These are phyloP conservation scores for Taxillus chinensis DNA, from an alignment of 164 flowering plant genomes.

Conservation along the genomic window DNA sequence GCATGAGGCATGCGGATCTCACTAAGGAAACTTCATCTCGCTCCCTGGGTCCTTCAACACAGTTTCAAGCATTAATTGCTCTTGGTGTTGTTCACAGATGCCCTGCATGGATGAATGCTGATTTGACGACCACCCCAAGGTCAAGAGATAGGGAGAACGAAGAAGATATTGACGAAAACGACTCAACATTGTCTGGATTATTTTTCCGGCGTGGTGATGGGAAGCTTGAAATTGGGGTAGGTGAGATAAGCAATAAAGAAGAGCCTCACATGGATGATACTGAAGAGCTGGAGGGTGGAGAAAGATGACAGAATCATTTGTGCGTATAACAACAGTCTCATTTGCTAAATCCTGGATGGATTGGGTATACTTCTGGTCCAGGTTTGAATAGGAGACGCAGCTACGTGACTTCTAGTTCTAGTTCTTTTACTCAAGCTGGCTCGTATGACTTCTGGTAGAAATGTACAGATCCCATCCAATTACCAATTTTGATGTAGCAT, in stretches of 20 bases:
- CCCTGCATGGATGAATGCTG: slow-evolving; percentile 67
- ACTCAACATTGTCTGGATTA: slow-evolving; percentile 31
- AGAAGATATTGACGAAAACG: slow-evolving; percentile 71
- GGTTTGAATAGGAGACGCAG: too few relatives aligned
- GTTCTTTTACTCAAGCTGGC: too few relatives aligned
- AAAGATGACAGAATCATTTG: slow-evolving; percentile 22
- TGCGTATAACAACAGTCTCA: too few relatives aligned
- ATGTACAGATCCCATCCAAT: too few relatives aligned
- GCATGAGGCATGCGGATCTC: slow-evolving; percentile 22
- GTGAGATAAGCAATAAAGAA: slow-evolving; percentile 46
- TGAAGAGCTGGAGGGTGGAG: slow-evolving; percentile 85
- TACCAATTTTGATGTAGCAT: too few relatives aligned
- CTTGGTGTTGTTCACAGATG: slow-evolving; percentile 40
- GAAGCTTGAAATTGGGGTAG: slow-evolving; percentile 31
- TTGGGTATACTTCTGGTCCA: too few relatives aligned
- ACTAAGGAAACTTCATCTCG: slow-evolving; percentile 9
- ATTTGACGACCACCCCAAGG: slow-evolving; percentile 4
- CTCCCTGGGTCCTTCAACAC: slow-evolving; percentile 26
- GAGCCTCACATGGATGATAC: slow-evolving; percentile 74
- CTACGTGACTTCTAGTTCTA: too few relatives aligned
- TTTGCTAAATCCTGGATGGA: too few relatives aligned
- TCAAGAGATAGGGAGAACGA: slow-evolving; percentile 45
- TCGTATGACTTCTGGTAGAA: too few relatives aligned
- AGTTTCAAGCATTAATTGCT: slow-evolving; percentile 18
- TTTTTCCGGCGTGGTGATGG: slow-evolving; percentile 32